Conservation (phyloP, 106 monocot genomes). For the Narthecium ossifragum region DNA sequence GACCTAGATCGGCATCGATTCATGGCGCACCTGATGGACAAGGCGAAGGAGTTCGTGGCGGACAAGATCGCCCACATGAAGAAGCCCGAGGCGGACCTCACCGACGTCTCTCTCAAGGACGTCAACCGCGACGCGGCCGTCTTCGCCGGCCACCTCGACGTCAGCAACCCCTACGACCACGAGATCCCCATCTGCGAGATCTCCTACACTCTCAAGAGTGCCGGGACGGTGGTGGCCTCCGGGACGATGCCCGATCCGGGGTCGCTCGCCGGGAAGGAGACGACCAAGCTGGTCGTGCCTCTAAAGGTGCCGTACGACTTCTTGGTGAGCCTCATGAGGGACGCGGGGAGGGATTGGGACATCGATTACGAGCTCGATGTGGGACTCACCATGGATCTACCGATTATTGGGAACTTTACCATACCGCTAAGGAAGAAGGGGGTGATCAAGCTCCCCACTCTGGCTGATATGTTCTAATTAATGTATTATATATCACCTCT, state of each 20-base stretch:
- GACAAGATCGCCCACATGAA: constrained; percentile 27
- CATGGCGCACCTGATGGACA: constrained; percentile 27
- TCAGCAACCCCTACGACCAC: constrained; percentile 31
- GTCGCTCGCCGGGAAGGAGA: constrained; percentile 2
- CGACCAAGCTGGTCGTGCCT: constrained; percentile 14
- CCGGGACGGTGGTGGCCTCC: constrained; percentile 17
- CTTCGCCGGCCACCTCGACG: constrained; percentile 12
- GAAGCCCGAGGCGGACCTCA: constrained; percentile 29
- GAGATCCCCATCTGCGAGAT: constrained; percentile 30
- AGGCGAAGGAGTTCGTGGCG: constrained; percentile 22
- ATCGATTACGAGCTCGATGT: constrained; percentile 16
- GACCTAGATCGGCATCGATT: too few relatives aligned
- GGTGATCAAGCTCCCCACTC: constrained; percentile 20
- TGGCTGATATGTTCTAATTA: constrained; percentile 17
- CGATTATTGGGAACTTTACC: constrained; percentile 22
- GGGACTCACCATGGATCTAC: constrained; percentile 22
- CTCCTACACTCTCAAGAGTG: constrained; percentile 28
- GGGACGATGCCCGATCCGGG: constrained; percentile 24
- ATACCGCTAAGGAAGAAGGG: constrained; percentile 19
- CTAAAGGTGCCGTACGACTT: constrained; percentile 22
- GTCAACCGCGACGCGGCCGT: constrained; percentile 11
- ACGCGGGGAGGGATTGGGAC: constrained; percentile 23
- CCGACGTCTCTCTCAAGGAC: constrained; percentile 20
- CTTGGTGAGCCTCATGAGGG: constrained; percentile 20
- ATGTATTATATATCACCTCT: too few relatives aligned